Conservation (phyloP, 441 rosid genomes). For the Erysimum cheiri region DNA sequence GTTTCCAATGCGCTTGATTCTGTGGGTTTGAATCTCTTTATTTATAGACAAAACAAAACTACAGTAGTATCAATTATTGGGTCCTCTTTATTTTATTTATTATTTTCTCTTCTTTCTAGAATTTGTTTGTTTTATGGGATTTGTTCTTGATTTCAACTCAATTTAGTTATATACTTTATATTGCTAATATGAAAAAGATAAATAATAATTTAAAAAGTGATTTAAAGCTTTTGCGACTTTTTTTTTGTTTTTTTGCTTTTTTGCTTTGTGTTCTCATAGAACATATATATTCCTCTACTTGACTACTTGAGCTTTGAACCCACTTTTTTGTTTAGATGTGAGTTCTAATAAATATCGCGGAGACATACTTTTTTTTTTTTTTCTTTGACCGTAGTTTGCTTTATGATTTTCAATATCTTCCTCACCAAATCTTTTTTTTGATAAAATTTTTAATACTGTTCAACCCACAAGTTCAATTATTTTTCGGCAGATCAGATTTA, state of each 20-base stretch:
- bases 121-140: slow-evolving; percentile 2
- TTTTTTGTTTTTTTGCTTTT: not conserved
- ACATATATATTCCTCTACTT: slow-evolving; percentile 9
- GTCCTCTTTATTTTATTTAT: slow-evolving; percentile 3
- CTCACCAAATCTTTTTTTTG: not conserved
- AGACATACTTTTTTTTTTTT: slow-evolving; percentile 34
- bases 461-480: not conserved
- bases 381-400: slow-evolving; percentile 40
- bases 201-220: not conserved
- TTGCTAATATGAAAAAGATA: not conserved
- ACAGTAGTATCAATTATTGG: slow-evolving; percentile 7
- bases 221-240: slow-evolving; percentile 24
- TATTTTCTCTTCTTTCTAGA: not conserved
- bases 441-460: not conserved
- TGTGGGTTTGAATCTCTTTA: slow-evolving; percentile 35
- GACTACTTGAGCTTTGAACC: slow-evolving; percentile 27
- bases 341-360: slow-evolving; percentile 17
- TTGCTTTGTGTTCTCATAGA: not conserved
- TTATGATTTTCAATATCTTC: slow-evolving; percentile 18
- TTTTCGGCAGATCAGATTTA: not conserved
- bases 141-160: slow-evolving; percentile 2
- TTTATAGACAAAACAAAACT: slow-evolving; percentile 33
- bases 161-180: not conserved
- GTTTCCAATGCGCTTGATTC: slow-evolving; percentile 10
- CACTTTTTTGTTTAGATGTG: slow-evolving; percentile 39